Conservation (phyloP, 2,329 filamentous ascomycete genomes). For the Cordyceps militaris region DNA sequence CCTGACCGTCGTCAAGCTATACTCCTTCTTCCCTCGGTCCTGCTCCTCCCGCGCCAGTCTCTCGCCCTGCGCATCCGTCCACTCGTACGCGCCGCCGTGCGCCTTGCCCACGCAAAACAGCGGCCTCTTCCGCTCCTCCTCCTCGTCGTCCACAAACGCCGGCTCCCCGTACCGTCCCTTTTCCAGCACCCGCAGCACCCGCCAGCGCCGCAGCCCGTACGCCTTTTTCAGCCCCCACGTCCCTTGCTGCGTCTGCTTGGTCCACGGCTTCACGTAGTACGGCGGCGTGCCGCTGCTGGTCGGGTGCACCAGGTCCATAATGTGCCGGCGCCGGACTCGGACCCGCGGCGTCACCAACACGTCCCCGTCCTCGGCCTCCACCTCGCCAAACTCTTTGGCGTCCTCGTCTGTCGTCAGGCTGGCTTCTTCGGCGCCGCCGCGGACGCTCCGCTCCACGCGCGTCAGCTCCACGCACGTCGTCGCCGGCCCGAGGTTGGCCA, state of each 20-base stretch:
- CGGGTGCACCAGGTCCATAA: conserved; percentile 15
- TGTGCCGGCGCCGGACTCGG: conserved; percentile 14
- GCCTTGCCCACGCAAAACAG: conserved; percentile 18
- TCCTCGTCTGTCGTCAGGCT: not conserved
- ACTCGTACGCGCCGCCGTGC: conserved; percentile 18
- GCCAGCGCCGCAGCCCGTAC: not conserved
- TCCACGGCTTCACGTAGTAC: not conserved
- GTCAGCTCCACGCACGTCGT: conserved; percentile 18
- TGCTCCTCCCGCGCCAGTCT: conserved; percentile 18
- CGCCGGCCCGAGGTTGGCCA: conserved; percentile 16
- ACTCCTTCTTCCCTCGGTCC: not conserved
- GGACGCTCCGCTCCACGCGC: conserved; percentile 18
- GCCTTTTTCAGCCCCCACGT: not conserved
- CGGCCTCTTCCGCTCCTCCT: not conserved
- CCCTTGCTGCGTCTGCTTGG: not conserved
- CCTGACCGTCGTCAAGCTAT: conserved; percentile 8
- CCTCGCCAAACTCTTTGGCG: not conserved
- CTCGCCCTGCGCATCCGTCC: conserved; percentile 15
- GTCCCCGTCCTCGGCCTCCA: not conserved
- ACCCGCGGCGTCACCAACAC: conserved; percentile 13
- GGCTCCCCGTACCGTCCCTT: conserved; percentile 16
- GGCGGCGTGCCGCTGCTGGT: not conserved
- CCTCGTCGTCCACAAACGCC: conserved; percentile 14
- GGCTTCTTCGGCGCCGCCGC: not conserved
- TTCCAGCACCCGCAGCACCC: not conserved